Conservation (phyloP, 306 rosid genomes). For the Rosa chinensis region DNA sequence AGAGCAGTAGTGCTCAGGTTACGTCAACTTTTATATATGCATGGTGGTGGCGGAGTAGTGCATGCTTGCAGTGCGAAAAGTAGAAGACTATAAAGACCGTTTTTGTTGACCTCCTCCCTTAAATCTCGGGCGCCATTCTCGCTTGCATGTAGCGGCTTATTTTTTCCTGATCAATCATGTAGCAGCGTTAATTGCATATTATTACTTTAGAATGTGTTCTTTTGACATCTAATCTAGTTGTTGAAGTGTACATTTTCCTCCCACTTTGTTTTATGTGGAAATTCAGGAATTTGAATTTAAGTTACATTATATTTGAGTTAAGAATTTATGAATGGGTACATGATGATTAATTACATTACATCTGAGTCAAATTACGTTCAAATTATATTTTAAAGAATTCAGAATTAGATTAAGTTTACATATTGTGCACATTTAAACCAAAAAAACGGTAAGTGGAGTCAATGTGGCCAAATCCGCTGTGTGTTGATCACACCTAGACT, state of each 20-base stretch:
- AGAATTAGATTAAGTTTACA: no score
- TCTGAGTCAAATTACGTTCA: no score
- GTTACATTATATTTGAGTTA: no score
- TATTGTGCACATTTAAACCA: no score
- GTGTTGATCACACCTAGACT: no score
- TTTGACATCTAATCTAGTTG: no score
- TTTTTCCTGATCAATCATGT: not conserved
- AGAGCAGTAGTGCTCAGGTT: not conserved
- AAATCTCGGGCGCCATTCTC: conserved; percentile 1
- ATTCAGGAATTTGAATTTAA: not conserved
- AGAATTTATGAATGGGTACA: no score
- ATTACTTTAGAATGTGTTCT: not conserved
- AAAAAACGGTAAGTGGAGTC: no score
- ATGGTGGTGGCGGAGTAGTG: conserved; percentile 1
- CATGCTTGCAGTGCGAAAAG: conserved; percentile 7
- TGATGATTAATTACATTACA: no score
- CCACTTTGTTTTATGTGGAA: no score
- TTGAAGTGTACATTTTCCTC: not conserved
- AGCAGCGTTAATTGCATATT: not conserved
- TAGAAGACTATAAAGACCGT: not conserved
- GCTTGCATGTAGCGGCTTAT: not conserved
- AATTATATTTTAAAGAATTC: no score
- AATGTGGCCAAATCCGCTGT: no score
- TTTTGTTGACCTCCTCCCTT: conserved; percentile 19
- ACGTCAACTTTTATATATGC: not conserved